Evolutionary conservation across 306 rosid genomes (phyloP), one percentile per base, ranked within the genome.

Genomic region (Ormosia semicastrata): DNA sequence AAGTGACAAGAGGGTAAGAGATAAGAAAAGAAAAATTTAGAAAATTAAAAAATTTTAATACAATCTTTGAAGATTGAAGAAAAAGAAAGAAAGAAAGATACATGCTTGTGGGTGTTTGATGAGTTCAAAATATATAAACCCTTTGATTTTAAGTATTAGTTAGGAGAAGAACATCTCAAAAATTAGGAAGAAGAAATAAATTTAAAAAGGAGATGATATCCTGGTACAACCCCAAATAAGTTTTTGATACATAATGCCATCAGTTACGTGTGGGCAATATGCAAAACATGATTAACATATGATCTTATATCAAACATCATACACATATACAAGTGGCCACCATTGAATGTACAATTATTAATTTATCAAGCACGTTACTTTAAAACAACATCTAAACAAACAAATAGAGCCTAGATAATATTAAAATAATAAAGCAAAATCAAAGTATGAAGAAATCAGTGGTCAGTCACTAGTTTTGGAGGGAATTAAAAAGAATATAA

Each of bases 301-400:
- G 79, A 58, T 71, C 12, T 24, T 29, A 49, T 80, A 76, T 86
- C 80, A 75, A 74, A 41, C 70, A 70, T 54, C 85, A 75, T n/a
- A 53, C 8, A 54, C 70, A 63, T 40, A 34, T 46, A 46, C 80
- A 83, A 56, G 75, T 81, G 86, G 90, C 84, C 71, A 44, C 79
- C 83, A 29, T 66, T 47, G 80, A 74, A 79, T 10, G 44, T 50
- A 56, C n/a, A 36, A 30, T 44, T 43, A 41, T 49, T 74, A 69
- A 11, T 73, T 53, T 66, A 53, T 69, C 40, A 43, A 13, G 58
- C 57, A 75, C 75, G 87, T 85, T 77, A 83, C 91, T 62, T 68
- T 15, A 78, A 86, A 86, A 85, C 85, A 85, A 76, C 84, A 78
- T 74, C 76, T 50, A 80, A 84, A 56, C 82, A 73, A 84, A 84